Conservation (phyloP, 2,329 filamentous ascomycete species). For the Ilyonectria robusta region DNA sequence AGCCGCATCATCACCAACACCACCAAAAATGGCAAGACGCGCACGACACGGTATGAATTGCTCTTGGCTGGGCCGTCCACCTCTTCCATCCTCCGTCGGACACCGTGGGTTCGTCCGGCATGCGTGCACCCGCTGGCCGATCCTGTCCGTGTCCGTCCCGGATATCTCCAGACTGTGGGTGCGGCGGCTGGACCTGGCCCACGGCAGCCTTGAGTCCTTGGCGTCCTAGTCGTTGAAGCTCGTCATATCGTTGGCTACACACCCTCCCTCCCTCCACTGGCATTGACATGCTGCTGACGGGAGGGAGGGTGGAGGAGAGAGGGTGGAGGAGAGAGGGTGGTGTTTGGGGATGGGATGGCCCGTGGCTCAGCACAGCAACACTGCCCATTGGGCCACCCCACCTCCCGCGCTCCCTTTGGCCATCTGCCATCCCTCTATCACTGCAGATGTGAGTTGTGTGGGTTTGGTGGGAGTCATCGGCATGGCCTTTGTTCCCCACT, state of each 20-base stretch:
- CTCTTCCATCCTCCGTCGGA: not conserved
- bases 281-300: not conserved
- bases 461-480: slow-evolving; percentile 45
- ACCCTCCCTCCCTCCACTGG: not conserved
- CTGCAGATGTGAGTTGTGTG: slow-evolving; percentile 10
- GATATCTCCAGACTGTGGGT: not conserved
- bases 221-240: not conserved
- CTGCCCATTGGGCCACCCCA: slow-evolving; percentile 24
- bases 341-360: not conserved
- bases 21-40: slow-evolving; percentile 9
- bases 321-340: not conserved
- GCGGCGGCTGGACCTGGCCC: not conserved
- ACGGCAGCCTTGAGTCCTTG: slow-evolving; percentile 15
- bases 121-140: not conserved
- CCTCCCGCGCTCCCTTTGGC: not conserved
- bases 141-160: slow-evolving; percentile 4
- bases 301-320: not conserved
- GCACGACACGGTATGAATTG: not conserved
- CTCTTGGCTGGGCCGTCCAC: not conserved
- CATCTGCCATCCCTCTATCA: not conserved
- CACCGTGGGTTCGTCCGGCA: not conserved
- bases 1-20: slow-evolving; percentile 29
- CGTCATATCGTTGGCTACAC: slow-evolving; percentile 6
- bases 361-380: slow-evolving; percentile 26
- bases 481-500: slow-evolving; percentile 22